A percentile compares a stretch with the other conserved stretches of the same genome.
phyloP scores from a whole-genome alignment of 441 rosid genomes.

The Euphorbia corollata region DNA sequence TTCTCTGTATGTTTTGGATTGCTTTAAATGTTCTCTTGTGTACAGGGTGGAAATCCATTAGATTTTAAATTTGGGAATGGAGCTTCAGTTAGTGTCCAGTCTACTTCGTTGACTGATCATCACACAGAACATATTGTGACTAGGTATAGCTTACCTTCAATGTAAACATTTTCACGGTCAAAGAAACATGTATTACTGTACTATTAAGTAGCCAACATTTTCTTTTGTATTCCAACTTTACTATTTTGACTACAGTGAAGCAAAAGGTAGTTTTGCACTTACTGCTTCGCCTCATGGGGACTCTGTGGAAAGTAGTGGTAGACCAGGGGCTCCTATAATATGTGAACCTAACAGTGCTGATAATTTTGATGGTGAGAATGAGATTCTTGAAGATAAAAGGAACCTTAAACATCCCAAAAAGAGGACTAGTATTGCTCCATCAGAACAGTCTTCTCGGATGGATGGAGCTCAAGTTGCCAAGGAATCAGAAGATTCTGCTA shows the following conservation, averaged over 20 bases:
- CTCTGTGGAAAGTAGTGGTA: constrained; percentile 96
- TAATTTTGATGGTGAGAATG: constrained; percentile 82
- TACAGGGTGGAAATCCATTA: constrained; percentile 98
- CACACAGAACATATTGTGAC: constrained; percentile 74
- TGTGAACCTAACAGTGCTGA: constrained; percentile 92
- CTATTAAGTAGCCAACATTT: constrained; percentile 18
- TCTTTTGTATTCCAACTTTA: constrained; percentile 6
- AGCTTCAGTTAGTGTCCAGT: constrained; percentile 82
- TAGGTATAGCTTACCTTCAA: constrained; percentile 49
- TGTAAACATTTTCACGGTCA: constrained; percentile 14
- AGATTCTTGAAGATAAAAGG: constrained; percentile 51
- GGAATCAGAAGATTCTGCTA: constrained; percentile 95
- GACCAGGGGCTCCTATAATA: constrained; percentile 57
- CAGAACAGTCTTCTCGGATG: constrained; percentile 59
- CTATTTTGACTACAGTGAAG: constrained; percentile 60
- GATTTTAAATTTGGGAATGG: constrained; percentile 80
- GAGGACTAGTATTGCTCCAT: constrained; percentile 46
- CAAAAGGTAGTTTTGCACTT: constrained; percentile 85
- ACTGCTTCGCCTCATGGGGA: constrained; percentile 94
- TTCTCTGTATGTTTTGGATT: constrained; percentile 13
- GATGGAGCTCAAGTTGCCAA: constrained; percentile 60
- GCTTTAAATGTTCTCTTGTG: constrained; percentile 22
- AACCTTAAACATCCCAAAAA: constrained; percentile 40
- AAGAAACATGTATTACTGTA: constrained; percentile 16
- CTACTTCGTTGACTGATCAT: constrained; percentile 82